A percentile compares a stretch with the other conserved stretches of the same genome.
phyloP scores from a whole-genome alignment of 2,329 filamentous ascomycete genomes.

The Tothia fuscella region DNA sequence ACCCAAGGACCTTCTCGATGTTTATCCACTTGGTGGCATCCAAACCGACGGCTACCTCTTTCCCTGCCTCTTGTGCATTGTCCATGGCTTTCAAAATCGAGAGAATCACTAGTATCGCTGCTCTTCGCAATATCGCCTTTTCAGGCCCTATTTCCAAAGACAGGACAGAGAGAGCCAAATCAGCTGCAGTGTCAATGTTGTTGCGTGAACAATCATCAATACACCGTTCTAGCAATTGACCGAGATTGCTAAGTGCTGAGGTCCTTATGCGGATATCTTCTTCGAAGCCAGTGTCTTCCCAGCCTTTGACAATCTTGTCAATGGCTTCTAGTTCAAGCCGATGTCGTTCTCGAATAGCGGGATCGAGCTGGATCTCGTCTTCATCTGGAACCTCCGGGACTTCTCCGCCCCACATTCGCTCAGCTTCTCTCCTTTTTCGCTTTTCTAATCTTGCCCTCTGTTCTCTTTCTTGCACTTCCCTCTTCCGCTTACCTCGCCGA shows the following conservation, averaged over 20 bases:
- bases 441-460: constrained; percentile 38
- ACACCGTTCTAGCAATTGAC: constrained; percentile 42
- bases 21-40: constrained; percentile 46
- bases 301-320: constrained; percentile 51
- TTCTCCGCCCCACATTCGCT: constrained; percentile 44
- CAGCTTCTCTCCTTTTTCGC: constrained; percentile 36
- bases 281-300: constrained; percentile 51
- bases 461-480: constrained; percentile 46
- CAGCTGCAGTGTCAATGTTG: constrained; percentile 33
- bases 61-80: constrained; percentile 33
- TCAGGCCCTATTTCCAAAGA: constrained; percentile 48
- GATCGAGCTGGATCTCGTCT: constrained; percentile 15
- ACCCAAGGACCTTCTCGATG: constrained; percentile 49
- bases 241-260: constrained; percentile 56
- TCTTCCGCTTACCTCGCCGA: constrained; percentile 48
- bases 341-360: constrained; percentile 25
- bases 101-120: constrained; percentile 52
- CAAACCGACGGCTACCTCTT: constrained; percentile 36
- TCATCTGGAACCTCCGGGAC: constrained; percentile 23
- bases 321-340: constrained; percentile 28
- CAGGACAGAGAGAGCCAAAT: constrained; percentile 51
- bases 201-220: constrained; percentile 8
- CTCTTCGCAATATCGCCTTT: constrained; percentile 52
- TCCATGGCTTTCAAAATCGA: constrained; percentile 50
- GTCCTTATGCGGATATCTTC: constrained; percentile 60